Conservation (phyloP, 73 alveolate genomes). For the Paramecium caudatum region DNA sequence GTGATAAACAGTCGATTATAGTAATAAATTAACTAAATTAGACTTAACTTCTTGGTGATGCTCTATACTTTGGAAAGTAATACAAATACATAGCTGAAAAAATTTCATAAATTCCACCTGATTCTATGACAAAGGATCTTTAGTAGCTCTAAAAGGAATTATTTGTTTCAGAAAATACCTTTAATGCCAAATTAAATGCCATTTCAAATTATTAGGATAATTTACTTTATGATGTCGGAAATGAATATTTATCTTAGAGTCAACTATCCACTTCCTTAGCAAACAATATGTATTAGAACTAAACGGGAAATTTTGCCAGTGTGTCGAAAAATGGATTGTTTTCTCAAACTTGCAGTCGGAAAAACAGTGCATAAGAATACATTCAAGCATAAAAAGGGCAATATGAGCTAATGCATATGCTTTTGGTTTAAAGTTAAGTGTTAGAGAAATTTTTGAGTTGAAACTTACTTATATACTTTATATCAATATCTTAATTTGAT, state of each 20-base stretch:
- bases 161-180: neutral
- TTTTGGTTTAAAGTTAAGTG: neutral
- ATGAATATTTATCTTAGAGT: neutral
- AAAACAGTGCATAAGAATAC: neutral
- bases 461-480: no score
- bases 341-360: neutral
- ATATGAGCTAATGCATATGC: constrained; percentile 32
- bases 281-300: no score
- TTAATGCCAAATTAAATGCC: constrained; percentile 13
- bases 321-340: no score
- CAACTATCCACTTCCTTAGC: neutral
- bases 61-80: constrained; percentile 16
- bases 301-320: no score
- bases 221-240: neutral
- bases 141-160: neutral
- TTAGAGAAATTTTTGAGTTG: constrained; percentile 1
- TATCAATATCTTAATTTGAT: no score
- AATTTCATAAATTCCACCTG: neutral
- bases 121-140: neutral
- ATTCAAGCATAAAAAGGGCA: neutral
- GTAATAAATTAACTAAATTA: neutral
- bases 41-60: constrained; percentile 32
- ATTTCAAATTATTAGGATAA: constrained; percentile 20
- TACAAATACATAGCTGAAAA: neutral
- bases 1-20: neutral